Evolutionary conservation across 2,329 filamentous ascomycete genomes (phyloP).

Genomic region (Penicillium freii): DNA sequence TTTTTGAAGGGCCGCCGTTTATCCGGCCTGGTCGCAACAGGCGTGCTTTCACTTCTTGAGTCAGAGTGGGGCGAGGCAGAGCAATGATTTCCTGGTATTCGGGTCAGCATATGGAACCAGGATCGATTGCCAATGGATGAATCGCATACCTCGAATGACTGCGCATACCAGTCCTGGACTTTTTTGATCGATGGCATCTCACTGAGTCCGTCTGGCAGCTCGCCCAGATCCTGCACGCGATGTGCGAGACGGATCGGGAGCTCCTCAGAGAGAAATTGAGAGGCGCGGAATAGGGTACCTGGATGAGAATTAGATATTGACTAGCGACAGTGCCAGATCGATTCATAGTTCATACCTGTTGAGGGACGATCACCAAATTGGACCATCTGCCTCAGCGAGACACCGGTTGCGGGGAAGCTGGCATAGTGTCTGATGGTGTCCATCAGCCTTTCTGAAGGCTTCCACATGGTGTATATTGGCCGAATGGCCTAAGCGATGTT

Average conservation of each 20-base stretch:
- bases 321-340: not conserved
- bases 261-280: conserved; percentile 97
- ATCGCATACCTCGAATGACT: conserved; percentile 86
- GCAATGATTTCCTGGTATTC: conserved; percentile 76
- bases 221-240: conserved; percentile 88
- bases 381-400: conserved; percentile 97
- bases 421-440: conserved; percentile 97
- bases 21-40: conserved; percentile 57
- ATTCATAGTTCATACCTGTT: conserved; percentile 62
- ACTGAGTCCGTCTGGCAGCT: conserved; percentile 90
- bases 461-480: conserved; percentile 70
- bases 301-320: conserved; percentile 9
- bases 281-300: conserved; percentile 96
- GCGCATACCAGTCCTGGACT: conserved; percentile 97
- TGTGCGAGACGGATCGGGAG: conserved; percentile 94
- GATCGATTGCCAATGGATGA: not conserved
- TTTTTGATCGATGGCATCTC: conserved; percentile 96
- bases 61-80: conserved; percentile 73
- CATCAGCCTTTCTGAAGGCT: conserved; percentile 84
- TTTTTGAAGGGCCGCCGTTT: conserved; percentile 59
- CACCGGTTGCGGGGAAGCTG: conserved; percentile 92
- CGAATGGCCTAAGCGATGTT: conserved; percentile 22
- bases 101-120: conserved; percentile 17
- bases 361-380: conserved; percentile 96
- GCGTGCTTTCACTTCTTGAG: conserved; percentile 71